phyloP scores from a whole-genome alignment of 192 early-diverging fungal genomes.

The Backusella luteola region DNA sequence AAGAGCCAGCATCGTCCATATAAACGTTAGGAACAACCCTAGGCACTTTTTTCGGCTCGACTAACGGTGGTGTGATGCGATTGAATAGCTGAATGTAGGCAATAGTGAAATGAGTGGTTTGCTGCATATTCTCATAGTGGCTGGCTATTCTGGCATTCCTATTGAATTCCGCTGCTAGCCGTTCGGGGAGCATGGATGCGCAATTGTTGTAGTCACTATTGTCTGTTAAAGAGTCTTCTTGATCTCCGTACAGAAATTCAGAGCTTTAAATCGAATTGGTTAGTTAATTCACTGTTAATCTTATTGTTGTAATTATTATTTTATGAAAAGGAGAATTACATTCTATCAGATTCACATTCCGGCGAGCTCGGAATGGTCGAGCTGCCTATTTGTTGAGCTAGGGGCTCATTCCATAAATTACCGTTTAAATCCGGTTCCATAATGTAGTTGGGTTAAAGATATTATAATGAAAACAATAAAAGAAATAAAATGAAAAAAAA shows the following conservation, averaged over 20 bases:
- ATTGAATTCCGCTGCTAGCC: background rate
- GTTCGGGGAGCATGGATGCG: background rate
- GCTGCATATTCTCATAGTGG: background rate
- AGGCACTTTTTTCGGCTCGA: background rate
- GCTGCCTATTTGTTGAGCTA: background rate
- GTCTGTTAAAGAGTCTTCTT: background rate
- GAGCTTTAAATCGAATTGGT: background rate
- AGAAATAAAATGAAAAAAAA: background rate
- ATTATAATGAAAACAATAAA: background rate
- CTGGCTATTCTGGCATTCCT: background rate
- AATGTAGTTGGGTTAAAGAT: background rate
- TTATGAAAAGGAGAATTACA: background rate
- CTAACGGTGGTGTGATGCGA: background rate
- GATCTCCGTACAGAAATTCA: constrained; percentile 2
- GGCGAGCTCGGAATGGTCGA: background rate
- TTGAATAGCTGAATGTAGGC: background rate
- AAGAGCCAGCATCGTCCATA: background rate
- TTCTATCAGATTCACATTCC: background rate
- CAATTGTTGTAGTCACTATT: background rate
- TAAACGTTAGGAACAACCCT: background rate
- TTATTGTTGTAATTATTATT: too few species aligned
- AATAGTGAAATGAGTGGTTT: background rate
- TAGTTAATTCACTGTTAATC: background rate
- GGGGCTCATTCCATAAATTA: background rate
- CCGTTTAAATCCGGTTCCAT: background rate